Evolutionary conservation across 2,329 filamentous ascomycete species (phyloP).

Genomic region (Teratosphaeria zuluensis): DNA sequence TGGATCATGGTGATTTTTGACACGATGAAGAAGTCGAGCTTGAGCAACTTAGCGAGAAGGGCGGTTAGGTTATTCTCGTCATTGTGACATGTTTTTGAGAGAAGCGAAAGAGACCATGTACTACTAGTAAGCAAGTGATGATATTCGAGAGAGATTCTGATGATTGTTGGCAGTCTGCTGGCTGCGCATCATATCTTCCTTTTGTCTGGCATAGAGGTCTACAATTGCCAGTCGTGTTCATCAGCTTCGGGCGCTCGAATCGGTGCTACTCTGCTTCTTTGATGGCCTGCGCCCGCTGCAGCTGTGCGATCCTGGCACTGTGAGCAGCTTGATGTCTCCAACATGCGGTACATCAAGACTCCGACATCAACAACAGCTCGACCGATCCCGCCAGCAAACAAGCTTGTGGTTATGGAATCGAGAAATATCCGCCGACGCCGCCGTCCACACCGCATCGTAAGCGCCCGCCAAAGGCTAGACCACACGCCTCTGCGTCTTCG

Average conservation of each 20-base stretch:
- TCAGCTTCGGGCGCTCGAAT: background rate
- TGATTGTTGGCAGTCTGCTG: background rate
- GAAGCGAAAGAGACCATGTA: background rate
- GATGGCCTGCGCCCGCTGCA: no score
- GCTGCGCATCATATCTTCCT: background rate
- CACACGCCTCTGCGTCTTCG: no score
- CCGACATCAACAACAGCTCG: no score
- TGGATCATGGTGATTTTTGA: background rate
- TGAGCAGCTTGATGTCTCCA: background rate
- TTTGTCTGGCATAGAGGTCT: background rate
- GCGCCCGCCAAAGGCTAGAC: no score
- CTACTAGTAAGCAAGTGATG: background rate
- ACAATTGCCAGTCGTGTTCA: background rate
- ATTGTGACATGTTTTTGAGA: background rate
- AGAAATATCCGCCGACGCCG: no score
- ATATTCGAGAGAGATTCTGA: background rate
- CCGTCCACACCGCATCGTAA: no score
- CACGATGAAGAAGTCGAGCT: background rate
- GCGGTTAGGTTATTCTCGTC: background rate
- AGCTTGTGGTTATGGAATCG: no score
- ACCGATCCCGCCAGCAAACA: no score
- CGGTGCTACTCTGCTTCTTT: background rate
- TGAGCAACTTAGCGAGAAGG: background rate
- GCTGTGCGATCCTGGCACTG: background rate
- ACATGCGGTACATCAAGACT: no score